These are phyloP conservation scores for Kurtzmaniella fragi DNA, from an alignment of 805 yeast species.

Conservation along the genomic window DNA sequence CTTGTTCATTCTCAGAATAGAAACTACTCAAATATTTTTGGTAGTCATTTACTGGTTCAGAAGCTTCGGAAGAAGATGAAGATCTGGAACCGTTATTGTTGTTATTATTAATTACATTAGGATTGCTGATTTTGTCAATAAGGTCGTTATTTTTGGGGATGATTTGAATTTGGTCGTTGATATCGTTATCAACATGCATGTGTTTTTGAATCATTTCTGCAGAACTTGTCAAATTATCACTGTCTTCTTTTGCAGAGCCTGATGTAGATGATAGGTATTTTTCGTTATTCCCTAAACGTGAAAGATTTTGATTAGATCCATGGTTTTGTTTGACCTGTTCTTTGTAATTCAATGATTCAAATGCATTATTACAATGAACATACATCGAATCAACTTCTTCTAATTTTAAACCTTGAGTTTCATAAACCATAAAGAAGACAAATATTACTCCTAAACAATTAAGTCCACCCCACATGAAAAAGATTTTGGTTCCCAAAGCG, in stretches of 20 bases:
- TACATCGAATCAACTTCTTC: constrained; percentile 81
- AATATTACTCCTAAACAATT: constrained; percentile 56
- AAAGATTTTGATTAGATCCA: too few relatives aligned
- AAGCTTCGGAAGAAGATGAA: constrained; percentile 3
- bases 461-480: constrained; percentile 76
- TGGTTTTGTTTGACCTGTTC: too few relatives aligned
- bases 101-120: neutral
- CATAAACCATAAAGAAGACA: constrained; percentile 66
- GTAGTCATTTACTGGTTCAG: constrained; percentile 11
- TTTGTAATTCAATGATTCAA: constrained; percentile 27
- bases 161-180: neutral
- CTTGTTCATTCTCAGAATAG: constrained; percentile 6
- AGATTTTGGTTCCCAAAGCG: constrained; percentile 64
- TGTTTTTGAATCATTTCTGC: neutral
- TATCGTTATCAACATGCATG: neutral
- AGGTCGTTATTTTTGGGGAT: neutral
- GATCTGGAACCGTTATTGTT: constrained; percentile 1
- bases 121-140: neutral
- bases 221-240: neutral
- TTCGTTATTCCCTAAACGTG: too few relatives aligned
- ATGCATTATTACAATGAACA: constrained; percentile 52
- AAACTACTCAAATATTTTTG: constrained; percentile 15
- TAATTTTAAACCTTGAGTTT: constrained; percentile 72
- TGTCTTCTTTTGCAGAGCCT: too few relatives aligned
- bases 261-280: too few relatives aligned